Evolutionary conservation across 2,329 filamentous ascomycete genomes (phyloP).

Genomic region (Phaeoacremonium minimum): DNA sequence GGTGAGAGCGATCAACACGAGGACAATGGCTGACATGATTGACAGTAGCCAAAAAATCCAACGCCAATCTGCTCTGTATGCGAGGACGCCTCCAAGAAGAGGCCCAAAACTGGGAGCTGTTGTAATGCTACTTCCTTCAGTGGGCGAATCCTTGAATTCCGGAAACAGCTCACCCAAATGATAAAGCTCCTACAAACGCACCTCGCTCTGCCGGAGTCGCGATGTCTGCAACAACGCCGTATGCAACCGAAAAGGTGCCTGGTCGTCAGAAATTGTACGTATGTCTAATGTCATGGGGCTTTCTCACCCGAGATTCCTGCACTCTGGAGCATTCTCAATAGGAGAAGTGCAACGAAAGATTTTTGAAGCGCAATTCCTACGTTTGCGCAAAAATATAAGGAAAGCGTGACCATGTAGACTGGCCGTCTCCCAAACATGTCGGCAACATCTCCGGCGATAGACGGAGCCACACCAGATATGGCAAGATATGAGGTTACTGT

Average conservation of each 20-base stretch:
- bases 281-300: not conserved
- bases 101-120: slow-evolving; percentile 2
- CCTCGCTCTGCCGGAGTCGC: slow-evolving; percentile 7
- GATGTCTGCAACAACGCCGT: slow-evolving; percentile 9
- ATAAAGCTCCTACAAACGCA: slow-evolving; percentile 3
- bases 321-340: slow-evolving; percentile 11
- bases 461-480: slow-evolving; percentile 11
- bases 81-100: slow-evolving; percentile 5
- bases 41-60: slow-evolving; percentile 7
- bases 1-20: not conserved
- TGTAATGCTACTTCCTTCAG: not conserved
- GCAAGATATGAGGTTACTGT: slow-evolving; percentile 7
- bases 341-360: slow-evolving; percentile 6
- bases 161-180: not conserved
- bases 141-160: not conserved
- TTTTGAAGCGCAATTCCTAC: slow-evolving; percentile 7
- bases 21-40: slow-evolving; percentile 4
- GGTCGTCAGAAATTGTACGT: not conserved
- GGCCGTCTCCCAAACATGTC: slow-evolving; percentile 9
- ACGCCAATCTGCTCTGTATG: slow-evolving; percentile 6
- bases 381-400: slow-evolving; percentile 6
- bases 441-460: slow-evolving; percentile 8
- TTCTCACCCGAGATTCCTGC: slow-evolving; percentile 3
- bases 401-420: slow-evolving; percentile 4
- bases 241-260: slow-evolving; percentile 7